Percentiles rank a stretch among this genome's conserved stretches.
Conservation (phyloP, 441 rosid species). For the Raphanus hybrid region DNA sequence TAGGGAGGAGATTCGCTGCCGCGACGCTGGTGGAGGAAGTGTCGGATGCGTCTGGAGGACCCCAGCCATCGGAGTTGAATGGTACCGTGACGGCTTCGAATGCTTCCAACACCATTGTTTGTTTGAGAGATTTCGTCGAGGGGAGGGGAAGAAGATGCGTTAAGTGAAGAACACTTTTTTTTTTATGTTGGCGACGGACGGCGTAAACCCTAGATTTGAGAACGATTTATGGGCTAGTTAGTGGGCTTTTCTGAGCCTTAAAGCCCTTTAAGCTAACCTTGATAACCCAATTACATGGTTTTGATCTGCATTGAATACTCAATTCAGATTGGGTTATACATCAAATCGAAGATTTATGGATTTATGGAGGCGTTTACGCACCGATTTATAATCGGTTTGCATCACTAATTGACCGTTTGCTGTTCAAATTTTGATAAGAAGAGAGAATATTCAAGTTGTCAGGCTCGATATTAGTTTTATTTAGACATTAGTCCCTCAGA, state of each 20-base stretch:
- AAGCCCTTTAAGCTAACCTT: not conserved
- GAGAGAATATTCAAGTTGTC: not conserved
- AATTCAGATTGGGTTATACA: not conserved
- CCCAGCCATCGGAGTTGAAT: slow-evolving; percentile 91
- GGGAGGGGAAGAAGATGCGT: not conserved
- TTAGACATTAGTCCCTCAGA: too few species aligned
- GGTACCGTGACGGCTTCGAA: slow-evolving; percentile 77
- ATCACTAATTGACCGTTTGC: too few species aligned
- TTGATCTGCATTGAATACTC: not conserved
- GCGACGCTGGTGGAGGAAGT: slow-evolving; percentile 38
- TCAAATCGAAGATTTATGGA: too few species aligned
- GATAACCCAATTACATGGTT: not conserved
- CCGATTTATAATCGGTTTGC: too few species aligned
- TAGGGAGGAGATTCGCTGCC: slow-evolving; percentile 53
- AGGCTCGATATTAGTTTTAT: too few species aligned
- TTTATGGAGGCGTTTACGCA: too few species aligned
- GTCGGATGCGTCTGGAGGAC: slow-evolving; percentile 69
- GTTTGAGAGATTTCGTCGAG: slow-evolving; percentile 18
- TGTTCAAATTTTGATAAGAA: not conserved
- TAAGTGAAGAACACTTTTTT: not conserved
- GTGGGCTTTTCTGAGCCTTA: not conserved
- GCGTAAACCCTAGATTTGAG: slow-evolving; percentile 31
- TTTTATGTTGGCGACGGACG: not conserved
- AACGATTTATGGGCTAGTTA: slow-evolving; percentile 19
- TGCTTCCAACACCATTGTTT: slow-evolving; percentile 47